phyloP scores from a whole-genome alignment of 108 stramenopile genomes.

The Fragilariopsis cylindrus region DNA sequence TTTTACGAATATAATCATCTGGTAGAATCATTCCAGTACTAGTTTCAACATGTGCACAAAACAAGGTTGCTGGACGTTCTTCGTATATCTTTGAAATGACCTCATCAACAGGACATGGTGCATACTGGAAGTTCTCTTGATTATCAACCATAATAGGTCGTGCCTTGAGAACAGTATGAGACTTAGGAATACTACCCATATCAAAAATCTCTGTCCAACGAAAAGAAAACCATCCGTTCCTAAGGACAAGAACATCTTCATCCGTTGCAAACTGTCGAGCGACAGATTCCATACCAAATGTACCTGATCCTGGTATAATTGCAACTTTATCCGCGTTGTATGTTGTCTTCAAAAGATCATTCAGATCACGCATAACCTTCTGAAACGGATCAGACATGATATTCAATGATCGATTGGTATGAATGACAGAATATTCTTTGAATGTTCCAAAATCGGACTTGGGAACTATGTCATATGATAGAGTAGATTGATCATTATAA shows the following conservation, averaged over 20 bases:
- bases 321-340: conserved; percentile 92
- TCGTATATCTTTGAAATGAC: conserved; percentile 77
- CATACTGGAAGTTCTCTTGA: conserved; percentile 63
- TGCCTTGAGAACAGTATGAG: conserved; percentile 88
- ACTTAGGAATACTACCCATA: conserved; percentile 75
- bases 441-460: conserved; percentile 76
- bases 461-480: conserved; percentile 50
- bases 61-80: conserved; percentile 83
- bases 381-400: conserved; percentile 92
- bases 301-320: conserved; percentile 91
- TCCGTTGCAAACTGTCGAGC: conserved; percentile 92
- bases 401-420: conserved; percentile 90
- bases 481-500: neutral
- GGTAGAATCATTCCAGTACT: conserved; percentile 90
- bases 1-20: conserved; percentile 87
- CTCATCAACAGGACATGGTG: conserved; percentile 83
- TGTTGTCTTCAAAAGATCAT: conserved; percentile 70
- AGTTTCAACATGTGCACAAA: conserved; percentile 93
- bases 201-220: conserved; percentile 96
- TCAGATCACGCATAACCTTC: conserved; percentile 88
- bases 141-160: conserved; percentile 43
- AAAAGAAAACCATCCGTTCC: conserved; percentile 92
- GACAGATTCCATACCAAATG: conserved; percentile 88
- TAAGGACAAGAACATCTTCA: conserved; percentile 89
- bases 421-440: conserved; percentile 89